Conservation (phyloP, 129 eudicot genomes). For the Centella asiatica region DNA sequence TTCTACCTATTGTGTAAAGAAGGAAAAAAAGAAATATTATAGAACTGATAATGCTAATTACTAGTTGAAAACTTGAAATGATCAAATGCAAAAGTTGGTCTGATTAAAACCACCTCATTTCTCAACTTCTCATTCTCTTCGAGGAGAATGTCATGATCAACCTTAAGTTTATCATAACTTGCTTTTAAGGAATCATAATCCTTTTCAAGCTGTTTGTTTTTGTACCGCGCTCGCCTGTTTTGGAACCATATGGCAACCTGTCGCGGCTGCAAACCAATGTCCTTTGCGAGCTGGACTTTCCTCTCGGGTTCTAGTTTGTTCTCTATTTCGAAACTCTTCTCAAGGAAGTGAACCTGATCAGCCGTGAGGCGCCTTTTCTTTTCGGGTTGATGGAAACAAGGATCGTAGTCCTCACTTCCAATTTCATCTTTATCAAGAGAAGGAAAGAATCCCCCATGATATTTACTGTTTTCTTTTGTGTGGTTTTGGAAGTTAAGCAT, state of each 20-base stretch:
- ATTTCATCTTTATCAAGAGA: slow-evolving; percentile 33
- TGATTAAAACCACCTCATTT: slow-evolving; percentile 46
- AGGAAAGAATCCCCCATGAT: slow-evolving; percentile 18
- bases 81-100: background rate
- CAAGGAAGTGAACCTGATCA: slow-evolving; percentile 66
- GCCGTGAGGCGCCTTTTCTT: slow-evolving; percentile 62
- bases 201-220: slow-evolving; percentile 71
- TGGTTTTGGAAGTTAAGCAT: slow-evolving; percentile 25
- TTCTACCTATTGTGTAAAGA: slow-evolving; percentile 29
- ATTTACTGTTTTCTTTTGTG: slow-evolving; percentile 20
- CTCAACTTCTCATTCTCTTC: slow-evolving; percentile 54
- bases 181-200: slow-evolving; percentile 55
- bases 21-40: background rate
- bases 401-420: slow-evolving; percentile 40
- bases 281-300: slow-evolving; percentile 69
- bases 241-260: slow-evolving; percentile 93
- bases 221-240: slow-evolving; percentile 74
- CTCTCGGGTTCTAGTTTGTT: slow-evolving; percentile 85
- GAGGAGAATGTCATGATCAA: slow-evolving; percentile 43
- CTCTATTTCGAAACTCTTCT: slow-evolving; percentile 75
- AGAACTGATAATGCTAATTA: background rate
- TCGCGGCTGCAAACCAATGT: slow-evolving; percentile 75
- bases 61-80: background rate
- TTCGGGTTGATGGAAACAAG: slow-evolving; percentile 41
- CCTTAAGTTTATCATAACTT: slow-evolving; percentile 58